Percentiles rank a stretch among this genome's conserved stretches.
Conservation (phyloP, 306 rosid species). For the Lathyrus oleraceus region DNA sequence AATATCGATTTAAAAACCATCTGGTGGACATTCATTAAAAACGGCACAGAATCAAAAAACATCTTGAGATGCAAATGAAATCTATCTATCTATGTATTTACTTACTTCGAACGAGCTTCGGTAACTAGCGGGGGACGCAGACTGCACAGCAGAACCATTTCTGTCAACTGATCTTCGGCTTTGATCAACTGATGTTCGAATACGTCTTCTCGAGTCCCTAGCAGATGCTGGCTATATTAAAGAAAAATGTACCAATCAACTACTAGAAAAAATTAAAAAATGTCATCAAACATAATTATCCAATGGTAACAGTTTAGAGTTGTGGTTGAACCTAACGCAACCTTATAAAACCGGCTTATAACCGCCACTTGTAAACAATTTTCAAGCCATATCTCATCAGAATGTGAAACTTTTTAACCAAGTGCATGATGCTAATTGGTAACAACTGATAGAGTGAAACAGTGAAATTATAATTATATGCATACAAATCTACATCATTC, state of each 20-base stretch:
- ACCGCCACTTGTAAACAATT: no score
- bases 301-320: no score
- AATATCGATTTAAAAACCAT: not conserved
- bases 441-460: not conserved
- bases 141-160: conserved; percentile 34
- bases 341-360: no score
- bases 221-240: conserved; percentile 48
- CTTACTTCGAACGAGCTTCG: conserved; percentile 51
- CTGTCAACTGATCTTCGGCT: conserved; percentile 35
- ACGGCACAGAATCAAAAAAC: not conserved
- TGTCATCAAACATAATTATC: not conserved
- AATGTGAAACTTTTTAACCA: no score
- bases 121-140: conserved; percentile 44
- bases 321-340: no score
- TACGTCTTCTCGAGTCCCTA: conserved; percentile 37
- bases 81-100: not conserved
- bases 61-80: not conserved
- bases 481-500: not conserved
- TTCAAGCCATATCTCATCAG: no score
- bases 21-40: not conserved
- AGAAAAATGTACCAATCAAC: conserved; percentile 16
- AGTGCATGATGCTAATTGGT: not conserved
- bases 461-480: not conserved
- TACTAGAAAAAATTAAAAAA: not conserved
- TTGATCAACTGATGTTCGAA: conserved; percentile 34